phyloP scores from a whole-genome alignment of 225 moss, liverwort and hornwort species.

The Thuidium tamariscinum region DNA sequence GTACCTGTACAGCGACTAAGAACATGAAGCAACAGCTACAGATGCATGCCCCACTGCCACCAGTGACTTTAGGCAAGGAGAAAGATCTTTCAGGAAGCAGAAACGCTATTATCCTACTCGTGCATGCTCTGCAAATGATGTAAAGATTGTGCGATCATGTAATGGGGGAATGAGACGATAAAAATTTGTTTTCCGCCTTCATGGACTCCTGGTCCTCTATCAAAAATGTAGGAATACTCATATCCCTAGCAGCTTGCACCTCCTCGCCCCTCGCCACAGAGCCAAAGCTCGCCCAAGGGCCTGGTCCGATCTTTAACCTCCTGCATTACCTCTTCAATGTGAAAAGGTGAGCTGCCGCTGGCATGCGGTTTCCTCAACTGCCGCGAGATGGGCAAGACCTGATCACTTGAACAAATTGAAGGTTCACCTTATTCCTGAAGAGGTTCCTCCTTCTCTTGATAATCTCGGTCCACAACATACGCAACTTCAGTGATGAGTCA shows the following conservation, averaged over 20 bases:
- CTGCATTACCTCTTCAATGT: slow-evolving; percentile 28
- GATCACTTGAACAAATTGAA: not conserved
- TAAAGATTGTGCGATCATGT: slow-evolving; percentile 21
- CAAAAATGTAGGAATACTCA: slow-evolving; percentile 57
- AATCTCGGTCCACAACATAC: not conserved
- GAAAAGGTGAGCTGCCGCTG: slow-evolving; percentile 14
- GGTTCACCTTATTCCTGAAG: not conserved
- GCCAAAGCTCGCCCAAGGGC: slow-evolving; percentile 17
- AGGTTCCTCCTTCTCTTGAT: not conserved
- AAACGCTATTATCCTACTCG: not conserved
- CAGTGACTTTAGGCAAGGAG: not conserved
- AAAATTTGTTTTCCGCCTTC: slow-evolving; percentile 58
- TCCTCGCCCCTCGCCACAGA: slow-evolving; percentile 20
- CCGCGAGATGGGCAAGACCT: not conserved
- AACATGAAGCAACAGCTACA: slow-evolving; percentile 1
- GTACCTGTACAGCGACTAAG: slow-evolving; percentile 17
- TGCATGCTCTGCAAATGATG: slow-evolving; percentile 1
- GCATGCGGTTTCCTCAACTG: not conserved
- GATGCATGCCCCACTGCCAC: not conserved
- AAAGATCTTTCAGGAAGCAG: not conserved
- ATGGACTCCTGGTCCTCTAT: slow-evolving; percentile 69
- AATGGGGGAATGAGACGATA: slow-evolving; percentile 55
- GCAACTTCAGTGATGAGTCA: not conserved
- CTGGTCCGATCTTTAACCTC: slow-evolving; percentile 15
- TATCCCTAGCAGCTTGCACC: slow-evolving; percentile 38